These are phyloP conservation scores for Tetrahymena malaccensis DNA, from an alignment of 73 alveolate genomes.

Conservation along the genomic window DNA sequence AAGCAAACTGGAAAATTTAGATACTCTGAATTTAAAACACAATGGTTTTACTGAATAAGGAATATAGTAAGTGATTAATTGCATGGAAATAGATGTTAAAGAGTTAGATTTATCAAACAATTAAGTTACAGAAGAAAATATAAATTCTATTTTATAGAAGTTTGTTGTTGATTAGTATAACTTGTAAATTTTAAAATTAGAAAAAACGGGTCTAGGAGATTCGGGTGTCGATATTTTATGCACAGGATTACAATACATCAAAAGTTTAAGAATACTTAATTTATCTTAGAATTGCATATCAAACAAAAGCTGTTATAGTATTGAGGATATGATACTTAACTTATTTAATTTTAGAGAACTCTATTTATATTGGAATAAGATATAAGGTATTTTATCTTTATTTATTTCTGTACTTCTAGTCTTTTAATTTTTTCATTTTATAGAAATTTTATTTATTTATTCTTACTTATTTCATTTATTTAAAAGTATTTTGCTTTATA, in stretches of 20 bases:
- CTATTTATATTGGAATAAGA: constrained; percentile 16
- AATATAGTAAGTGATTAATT: neutral
- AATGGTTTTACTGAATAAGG: constrained; percentile 48
- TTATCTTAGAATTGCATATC: constrained; percentile 54
- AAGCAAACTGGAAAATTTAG: neutral
- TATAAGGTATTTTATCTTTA: neutral
- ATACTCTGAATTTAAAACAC: constrained; percentile 2
- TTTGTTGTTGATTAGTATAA: neutral
- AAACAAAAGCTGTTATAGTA: constrained; percentile 39
- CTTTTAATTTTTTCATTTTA: no score
- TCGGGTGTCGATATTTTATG: constrained; percentile 40
- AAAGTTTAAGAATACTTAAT: constrained; percentile 42
- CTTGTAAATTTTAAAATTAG: constrained; percentile 45
- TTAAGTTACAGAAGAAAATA: neutral
- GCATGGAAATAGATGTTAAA: neutral
- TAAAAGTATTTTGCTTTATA: no score
- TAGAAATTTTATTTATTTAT: no score
- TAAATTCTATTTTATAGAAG: neutral
- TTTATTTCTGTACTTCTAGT: no score
- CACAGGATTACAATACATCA: constrained; percentile 38
- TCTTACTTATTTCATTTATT: no score
- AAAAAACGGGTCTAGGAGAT: constrained; percentile 63
- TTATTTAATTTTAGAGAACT: neutral
- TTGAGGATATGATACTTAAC: neutral
- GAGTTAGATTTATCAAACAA: constrained; percentile 26